Conservation (phyloP, 2,329 filamentous ascomycete genomes). For the Fusarium musae region DNA sequence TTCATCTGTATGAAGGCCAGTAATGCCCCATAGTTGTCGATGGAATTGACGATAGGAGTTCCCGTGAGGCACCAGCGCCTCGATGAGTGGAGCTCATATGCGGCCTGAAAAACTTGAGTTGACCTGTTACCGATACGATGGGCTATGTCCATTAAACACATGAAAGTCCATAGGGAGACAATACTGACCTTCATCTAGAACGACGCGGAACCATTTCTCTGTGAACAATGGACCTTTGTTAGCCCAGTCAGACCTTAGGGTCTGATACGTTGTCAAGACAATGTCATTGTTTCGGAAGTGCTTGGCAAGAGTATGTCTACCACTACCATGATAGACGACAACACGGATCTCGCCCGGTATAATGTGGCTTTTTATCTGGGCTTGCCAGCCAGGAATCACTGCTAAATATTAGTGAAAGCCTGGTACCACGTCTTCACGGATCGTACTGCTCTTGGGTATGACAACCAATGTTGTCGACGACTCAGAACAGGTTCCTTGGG, state of each 20-base stretch:
- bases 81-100: constrained; percentile 28
- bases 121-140: constrained; percentile 51
- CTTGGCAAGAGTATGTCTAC: background rate
- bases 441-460: constrained; percentile 18
- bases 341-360: background rate
- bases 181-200: constrained; percentile 53
- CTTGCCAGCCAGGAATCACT: constrained; percentile 46
- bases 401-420: constrained; percentile 24
- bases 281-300: background rate
- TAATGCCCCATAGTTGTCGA: constrained; percentile 54
- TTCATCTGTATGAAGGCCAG: constrained; percentile 48
- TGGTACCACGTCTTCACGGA: accelerated
- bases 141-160: constrained; percentile 35
- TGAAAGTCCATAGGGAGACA: accelerated
- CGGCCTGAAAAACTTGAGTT: constrained; percentile 47
- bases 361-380: constrained; percentile 4
- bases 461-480: constrained; percentile 37
- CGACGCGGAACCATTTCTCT: constrained; percentile 47
- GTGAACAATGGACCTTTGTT: background rate
- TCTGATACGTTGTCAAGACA: constrained; percentile 51
- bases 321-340: background rate
- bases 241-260: constrained; percentile 44
- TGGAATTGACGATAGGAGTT: constrained; percentile 54
- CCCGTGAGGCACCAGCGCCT: constrained; percentile 55
- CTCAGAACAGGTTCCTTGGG: constrained; percentile 11